Evolutionary conservation across 2,329 filamentous ascomycete genomes (phyloP).

Genomic region (Pyrenochaeta sp.): DNA sequence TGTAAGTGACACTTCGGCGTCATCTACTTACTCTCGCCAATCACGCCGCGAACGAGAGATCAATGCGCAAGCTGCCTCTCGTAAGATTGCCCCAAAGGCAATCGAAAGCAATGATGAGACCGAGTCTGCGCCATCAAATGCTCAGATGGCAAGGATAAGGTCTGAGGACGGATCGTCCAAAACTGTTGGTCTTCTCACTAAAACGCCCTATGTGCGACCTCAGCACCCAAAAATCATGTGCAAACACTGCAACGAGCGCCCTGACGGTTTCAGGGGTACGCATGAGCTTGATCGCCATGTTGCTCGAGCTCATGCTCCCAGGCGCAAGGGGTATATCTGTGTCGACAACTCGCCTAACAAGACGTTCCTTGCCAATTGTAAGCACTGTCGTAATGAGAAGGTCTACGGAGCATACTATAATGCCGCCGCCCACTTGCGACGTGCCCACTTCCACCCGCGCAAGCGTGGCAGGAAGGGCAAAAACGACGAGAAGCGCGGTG

Average conservation of each 20-base stretch:
- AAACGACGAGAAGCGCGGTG: conserved; percentile 67
- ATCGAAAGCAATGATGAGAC: conserved; percentile 37
- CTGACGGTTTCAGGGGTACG: conserved; percentile 83
- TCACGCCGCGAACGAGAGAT: conserved; percentile 60
- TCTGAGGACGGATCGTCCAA: conserved; percentile 63
- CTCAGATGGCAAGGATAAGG: conserved; percentile 61
- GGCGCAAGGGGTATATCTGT: conserved; percentile 70
- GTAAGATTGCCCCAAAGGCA: conserved; percentile 60
- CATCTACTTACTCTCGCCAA: conserved; percentile 55
- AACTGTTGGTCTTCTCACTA: conserved; percentile 60
- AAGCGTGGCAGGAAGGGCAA: conserved; percentile 66
- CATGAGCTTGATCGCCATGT: conserved; percentile 71
- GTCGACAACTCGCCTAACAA: conserved; percentile 66
- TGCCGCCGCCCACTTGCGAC: conserved; percentile 86
- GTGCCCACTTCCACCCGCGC: conserved; percentile 83
- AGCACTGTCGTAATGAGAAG: conserved; percentile 79
- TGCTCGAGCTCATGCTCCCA: conserved; percentile 70
- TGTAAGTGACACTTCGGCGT: conserved; percentile 56
- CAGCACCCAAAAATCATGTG: conserved; percentile 78
- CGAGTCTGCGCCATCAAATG: conserved; percentile 46
- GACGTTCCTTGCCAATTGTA: conserved; percentile 80
- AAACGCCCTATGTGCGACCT: conserved; percentile 68
- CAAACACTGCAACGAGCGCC: conserved; percentile 72
- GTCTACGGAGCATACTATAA: conserved; percentile 94
- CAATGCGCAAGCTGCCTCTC: conserved; percentile 56